Percentiles rank a stretch among this genome's conserved stretches.
Conservation (phyloP, 2,329 filamentous ascomycete genomes). For the Neodidymelliopsis sp. region DNA sequence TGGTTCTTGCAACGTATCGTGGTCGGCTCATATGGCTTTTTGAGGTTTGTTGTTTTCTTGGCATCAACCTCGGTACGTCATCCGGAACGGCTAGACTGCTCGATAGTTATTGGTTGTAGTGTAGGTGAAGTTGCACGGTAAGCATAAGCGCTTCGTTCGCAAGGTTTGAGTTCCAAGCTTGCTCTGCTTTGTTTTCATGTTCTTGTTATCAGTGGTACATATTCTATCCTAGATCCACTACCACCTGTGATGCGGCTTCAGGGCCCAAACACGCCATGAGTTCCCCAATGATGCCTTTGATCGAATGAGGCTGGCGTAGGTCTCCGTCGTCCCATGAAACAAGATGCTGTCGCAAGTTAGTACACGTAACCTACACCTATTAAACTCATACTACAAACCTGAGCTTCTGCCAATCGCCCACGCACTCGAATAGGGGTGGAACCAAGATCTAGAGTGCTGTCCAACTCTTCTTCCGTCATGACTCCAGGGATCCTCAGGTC, state of each 20-base stretch:
- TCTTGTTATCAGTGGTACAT: neutral
- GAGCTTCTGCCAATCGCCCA: conserved; percentile 39
- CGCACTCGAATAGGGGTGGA: conserved; percentile 63
- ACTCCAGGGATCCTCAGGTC: conserved; percentile 72
- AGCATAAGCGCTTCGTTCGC: too few species aligned
- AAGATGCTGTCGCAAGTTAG: conserved; percentile 57
- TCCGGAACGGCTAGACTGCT: conserved; percentile 8
- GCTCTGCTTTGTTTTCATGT: too few species aligned
- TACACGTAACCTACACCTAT: conserved; percentile 45
- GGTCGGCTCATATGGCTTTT: conserved; percentile 11
- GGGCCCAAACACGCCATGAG: conserved; percentile 71
- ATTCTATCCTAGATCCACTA: conserved; percentile 61
- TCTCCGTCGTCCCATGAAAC: conserved; percentile 65
- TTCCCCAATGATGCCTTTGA: conserved; percentile 72
- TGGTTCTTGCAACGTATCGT: conserved; percentile 5
- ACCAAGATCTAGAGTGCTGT: conserved; percentile 63
- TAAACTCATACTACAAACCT: conserved; percentile 37
- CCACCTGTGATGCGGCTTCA: conserved; percentile 63
- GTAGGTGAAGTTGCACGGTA: neutral
- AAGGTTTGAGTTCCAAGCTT: too few species aligned
- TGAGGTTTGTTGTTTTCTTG: conserved; percentile 17
- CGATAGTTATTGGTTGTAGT: conserved; percentile 3
- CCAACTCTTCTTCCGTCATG: conserved; percentile 62
- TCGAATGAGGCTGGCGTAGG: conserved; percentile 57
- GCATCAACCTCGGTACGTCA: conserved; percentile 19